Percentiles rank a stretch among this genome's conserved stretches.
Evolutionary conservation across 495 filamentous ascomycete species (phyloP).

Genomic region (Amorphotheca resinae): DNA sequence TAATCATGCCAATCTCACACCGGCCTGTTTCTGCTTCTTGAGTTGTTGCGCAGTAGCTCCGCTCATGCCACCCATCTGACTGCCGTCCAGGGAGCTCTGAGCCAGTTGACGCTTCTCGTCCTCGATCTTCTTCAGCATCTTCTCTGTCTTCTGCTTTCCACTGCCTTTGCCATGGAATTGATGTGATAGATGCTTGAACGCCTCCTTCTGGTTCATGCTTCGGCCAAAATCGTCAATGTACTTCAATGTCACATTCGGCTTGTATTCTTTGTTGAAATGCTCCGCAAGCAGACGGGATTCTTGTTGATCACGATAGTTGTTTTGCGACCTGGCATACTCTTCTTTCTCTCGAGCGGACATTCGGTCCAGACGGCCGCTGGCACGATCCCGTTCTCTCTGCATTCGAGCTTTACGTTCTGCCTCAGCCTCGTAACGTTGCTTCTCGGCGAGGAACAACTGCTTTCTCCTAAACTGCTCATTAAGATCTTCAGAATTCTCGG

Average conservation of each 20-base stretch:
- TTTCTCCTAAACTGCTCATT: slow-evolving; percentile 62
- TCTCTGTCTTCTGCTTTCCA: slow-evolving; percentile 97
- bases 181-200: slow-evolving; percentile 88
- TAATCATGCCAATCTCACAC: slow-evolving; percentile 62
- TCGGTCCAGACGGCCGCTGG: slow-evolving; percentile 65
- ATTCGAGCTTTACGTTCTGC: slow-evolving; percentile 66
- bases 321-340: slow-evolving; percentile 74
- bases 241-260: slow-evolving; percentile 76
- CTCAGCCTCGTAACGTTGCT: slow-evolving; percentile 55
- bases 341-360: slow-evolving; percentile 89
- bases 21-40: slow-evolving; percentile 79
- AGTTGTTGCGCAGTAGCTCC: slow-evolving; percentile 61
- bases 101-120: slow-evolving; percentile 80
- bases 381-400: slow-evolving; percentile 78
- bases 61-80: slow-evolving; percentile 71
- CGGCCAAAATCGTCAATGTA: slow-evolving; percentile 84
- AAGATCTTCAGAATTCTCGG: slow-evolving; percentile 44
- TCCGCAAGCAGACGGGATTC: slow-evolving; percentile 70
- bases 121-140: slow-evolving; percentile 90
- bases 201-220: slow-evolving; percentile 81
- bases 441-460: slow-evolving; percentile 71
- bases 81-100: slow-evolving; percentile 69
- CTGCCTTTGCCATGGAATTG: slow-evolving; percentile 97
- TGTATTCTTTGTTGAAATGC: slow-evolving; percentile 76
- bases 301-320: slow-evolving; percentile 70